Percentiles rank a stretch among this genome's conserved stretches.
Evolutionary conservation across 495 filamentous ascomycete species (phyloP).

Genomic region (Penicillium maclennaniae): DNA sequence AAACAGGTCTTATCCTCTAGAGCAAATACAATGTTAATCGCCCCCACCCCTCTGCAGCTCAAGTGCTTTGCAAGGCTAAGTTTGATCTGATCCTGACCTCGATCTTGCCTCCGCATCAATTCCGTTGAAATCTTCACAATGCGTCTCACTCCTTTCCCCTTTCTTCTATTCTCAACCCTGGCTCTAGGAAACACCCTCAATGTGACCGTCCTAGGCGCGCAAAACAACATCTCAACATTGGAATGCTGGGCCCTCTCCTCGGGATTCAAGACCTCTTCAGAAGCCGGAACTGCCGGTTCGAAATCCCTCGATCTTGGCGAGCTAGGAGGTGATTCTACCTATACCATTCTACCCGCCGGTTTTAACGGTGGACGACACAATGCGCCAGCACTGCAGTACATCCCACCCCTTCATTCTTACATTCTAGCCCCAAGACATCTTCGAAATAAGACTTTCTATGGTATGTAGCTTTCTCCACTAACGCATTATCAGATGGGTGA

Average conservation of each 20-base stretch:
- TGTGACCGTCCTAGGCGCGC: slow-evolving; percentile 37
- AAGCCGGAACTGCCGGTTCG: slow-evolving; percentile 43
- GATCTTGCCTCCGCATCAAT: neutral
- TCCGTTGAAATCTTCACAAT: slow-evolving; percentile 9
- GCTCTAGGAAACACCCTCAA: slow-evolving; percentile 32
- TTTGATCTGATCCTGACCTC: neutral
- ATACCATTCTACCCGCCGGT: slow-evolving; percentile 36
- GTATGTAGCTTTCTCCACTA: neutral
- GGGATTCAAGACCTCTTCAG: slow-evolving; percentile 35
- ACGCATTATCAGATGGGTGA: slow-evolving; percentile 41
- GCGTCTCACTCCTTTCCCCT: slow-evolving; percentile 19
- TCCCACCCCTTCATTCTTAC: neutral
- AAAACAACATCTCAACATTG: slow-evolving; percentile 42
- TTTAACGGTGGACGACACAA: slow-evolving; percentile 52
- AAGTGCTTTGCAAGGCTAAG: neutral
- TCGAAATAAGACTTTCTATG: too few relatives aligned
- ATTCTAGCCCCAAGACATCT: slow-evolving; percentile 1
- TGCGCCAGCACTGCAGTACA: slow-evolving; percentile 49
- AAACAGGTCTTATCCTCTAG: neutral
- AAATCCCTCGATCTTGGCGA: slow-evolving; percentile 30
- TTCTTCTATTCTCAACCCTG: slow-evolving; percentile 15
- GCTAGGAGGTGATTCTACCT: slow-evolving; percentile 30
- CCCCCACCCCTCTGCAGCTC: slow-evolving; percentile 6
- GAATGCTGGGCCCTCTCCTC: slow-evolving; percentile 52
- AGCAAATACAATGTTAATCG: slow-evolving; percentile 14